Base-by-base conservation (phyloP, 2,329 filamentous ascomycete genomes). In the Pseudohalonectria lignicola region DNA sequence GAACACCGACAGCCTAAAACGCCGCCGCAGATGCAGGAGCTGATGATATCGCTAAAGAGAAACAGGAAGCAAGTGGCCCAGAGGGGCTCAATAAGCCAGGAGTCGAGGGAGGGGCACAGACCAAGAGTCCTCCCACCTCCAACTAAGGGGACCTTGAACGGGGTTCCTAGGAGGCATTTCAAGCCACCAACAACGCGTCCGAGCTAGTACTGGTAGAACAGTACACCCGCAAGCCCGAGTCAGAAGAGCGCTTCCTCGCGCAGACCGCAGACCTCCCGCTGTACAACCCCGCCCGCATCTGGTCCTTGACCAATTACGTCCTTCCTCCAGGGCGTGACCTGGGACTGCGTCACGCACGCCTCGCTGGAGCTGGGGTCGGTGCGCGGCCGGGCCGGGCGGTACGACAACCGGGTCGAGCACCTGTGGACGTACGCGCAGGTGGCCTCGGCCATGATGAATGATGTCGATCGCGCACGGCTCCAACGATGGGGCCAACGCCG, bases 381-480 rank as follows among this genome's bases (percentile, higher is more conserved):
- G 2, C 30, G 33, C 30, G 36, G 30, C 17, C 15, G 60, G 57
- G 64, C 64, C 8, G 53, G 56, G 26, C 51, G 52, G 5, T 68
- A 67, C 43, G 64, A 67, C 45, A 61, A 61, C 41, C 54, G 58
- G 4, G 62, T 66, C 12, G 66, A 68, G 47, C 63, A 69, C 49
- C 52, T 65, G 36, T 67, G 59, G 57, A 65, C 64, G 1, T 68
- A 60, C 46, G 57, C 53, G 33, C 61, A 64, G 47, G 56, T 64
- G 10, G 49, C 54, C 37, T 55, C 53, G 5, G 59, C 61, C 29
- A 59, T 61, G 45, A 56, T 61, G 45, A n/a, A 56, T 61, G 52
- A 26, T 26, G 30, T 62, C 59, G 16, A 60, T 64, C 40, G 57
- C 60, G 3, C 62, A 65, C 49, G 62, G 62, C n/a, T 56, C 58